Percentiles rank a stretch among this genome's conserved stretches.
Conservation (phyloP, 2,329 filamentous ascomycete genomes). For the Ophiostoma montium region DNA sequence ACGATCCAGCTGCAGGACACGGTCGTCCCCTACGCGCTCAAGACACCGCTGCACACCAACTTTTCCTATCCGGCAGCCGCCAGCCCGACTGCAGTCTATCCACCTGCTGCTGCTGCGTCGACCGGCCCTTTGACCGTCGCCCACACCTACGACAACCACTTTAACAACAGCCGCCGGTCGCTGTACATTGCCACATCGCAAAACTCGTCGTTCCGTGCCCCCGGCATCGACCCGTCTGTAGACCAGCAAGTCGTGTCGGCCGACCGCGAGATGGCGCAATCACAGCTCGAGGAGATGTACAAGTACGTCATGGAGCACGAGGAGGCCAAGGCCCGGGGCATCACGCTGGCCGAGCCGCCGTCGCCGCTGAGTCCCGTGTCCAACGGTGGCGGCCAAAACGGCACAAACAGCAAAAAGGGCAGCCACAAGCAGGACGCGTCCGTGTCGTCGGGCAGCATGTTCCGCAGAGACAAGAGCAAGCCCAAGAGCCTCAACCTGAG, state of each 20-base stretch:
- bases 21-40: slow-evolving; percentile 17
- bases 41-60: slow-evolving; percentile 21
- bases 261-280: slow-evolving; percentile 61
- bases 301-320: slow-evolving; percentile 87
- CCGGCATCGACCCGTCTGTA: slow-evolving; percentile 55
- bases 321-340: slow-evolving; percentile 45
- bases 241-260: slow-evolving; percentile 63
- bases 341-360: slow-evolving; percentile 31
- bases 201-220: slow-evolving; percentile 29
- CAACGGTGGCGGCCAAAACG: slow-evolving; percentile 6
- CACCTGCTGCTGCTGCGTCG: neutral
- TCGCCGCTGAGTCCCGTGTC: slow-evolving; percentile 17
- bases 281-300: slow-evolving; percentile 82
- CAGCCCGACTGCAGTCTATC: slow-evolving; percentile 17
- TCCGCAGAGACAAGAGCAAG: slow-evolving; percentile 34
- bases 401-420: neutral
- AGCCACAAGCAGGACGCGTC: slow-evolving; percentile 10
- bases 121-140: slow-evolving; percentile 1
- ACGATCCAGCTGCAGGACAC: slow-evolving; percentile 15
- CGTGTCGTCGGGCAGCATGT: slow-evolving; percentile 19
- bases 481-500: slow-evolving; percentile 35
- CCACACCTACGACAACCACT: slow-evolving; percentile 13
- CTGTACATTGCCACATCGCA: slow-evolving; percentile 33
- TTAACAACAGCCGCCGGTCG: neutral
- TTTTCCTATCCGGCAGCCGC: slow-evolving; percentile 33